Conservation (phyloP, 2,329 filamentous ascomycete species). For the Boeremia lycopersici region DNA sequence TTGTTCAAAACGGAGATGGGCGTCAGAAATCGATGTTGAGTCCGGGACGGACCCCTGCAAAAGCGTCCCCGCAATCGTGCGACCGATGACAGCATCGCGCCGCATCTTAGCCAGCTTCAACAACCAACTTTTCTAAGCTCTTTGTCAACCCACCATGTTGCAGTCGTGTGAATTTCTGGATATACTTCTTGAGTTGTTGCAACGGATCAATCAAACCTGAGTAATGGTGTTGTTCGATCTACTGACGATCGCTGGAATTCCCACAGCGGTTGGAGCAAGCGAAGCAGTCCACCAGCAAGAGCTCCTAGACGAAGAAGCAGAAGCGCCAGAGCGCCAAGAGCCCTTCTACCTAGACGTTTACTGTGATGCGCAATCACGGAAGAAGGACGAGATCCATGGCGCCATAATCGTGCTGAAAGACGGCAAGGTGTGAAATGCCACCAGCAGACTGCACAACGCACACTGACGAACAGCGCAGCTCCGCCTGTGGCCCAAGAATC, state of each 20-base stretch:
- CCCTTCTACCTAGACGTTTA: slow-evolving; percentile 58
- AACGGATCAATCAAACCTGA: neutral
- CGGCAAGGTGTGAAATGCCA: slow-evolving; percentile 48
- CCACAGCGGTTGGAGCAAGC: slow-evolving; percentile 55
- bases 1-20: neutral
- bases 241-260: slow-evolving; percentile 50
- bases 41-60: neutral
- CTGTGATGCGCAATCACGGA: slow-evolving; percentile 47
- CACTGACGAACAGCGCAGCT: slow-evolving; percentile 29
- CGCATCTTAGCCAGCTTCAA: slow-evolving; percentile 19
- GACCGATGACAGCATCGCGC: slow-evolving; percentile 36
- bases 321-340: slow-evolving; percentile 54
- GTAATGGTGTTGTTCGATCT: slow-evolving; percentile 34
- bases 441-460: neutral
- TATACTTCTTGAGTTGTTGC: neutral
- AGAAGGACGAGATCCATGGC: slow-evolving; percentile 50
- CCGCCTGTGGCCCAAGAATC: slow-evolving; percentile 45
- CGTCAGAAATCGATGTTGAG: neutral
- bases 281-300: slow-evolving; percentile 58
- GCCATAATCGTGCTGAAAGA: slow-evolving; percentile 53
- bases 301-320: slow-evolving; percentile 55
- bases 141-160: slow-evolving; percentile 9
- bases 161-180: neutral
- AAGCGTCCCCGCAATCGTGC: slow-evolving; percentile 17
- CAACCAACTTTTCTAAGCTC: slow-evolving; percentile 20